Percentiles rank a stretch among this genome's conserved stretches.
phyloP scores from a whole-genome alignment of 2,329 filamentous ascomycete genomes.

The Metarhizium brunneum region DNA sequence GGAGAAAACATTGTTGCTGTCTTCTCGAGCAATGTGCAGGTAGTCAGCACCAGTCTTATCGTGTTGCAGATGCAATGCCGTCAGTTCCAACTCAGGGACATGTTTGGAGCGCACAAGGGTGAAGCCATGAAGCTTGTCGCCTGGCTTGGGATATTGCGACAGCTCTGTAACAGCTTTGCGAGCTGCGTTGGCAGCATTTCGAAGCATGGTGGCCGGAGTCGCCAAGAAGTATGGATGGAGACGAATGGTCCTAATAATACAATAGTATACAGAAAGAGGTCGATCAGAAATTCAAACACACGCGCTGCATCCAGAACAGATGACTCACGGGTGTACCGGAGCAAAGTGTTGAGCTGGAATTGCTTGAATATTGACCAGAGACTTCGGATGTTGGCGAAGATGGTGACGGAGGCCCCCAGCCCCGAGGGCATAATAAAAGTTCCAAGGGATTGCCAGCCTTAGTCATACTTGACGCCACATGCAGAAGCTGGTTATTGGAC shows the following conservation, averaged over 20 bases:
- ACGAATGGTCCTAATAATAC: background rate
- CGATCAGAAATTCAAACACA: background rate
- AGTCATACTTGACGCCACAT: background rate
- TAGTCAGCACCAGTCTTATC: slow-evolving; percentile 96
- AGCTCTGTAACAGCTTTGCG: slow-evolving; percentile 66
- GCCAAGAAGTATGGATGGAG: background rate
- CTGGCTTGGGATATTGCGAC: slow-evolving; percentile 64
- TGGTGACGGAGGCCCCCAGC: background rate
- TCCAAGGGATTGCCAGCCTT: background rate
- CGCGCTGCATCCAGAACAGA: background rate
- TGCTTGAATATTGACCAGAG: background rate
- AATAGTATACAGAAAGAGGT: background rate
- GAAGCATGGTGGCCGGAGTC: slow-evolving; percentile 32
- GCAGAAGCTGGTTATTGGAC: too few relatives aligned
- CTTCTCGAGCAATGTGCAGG: slow-evolving; percentile 86
- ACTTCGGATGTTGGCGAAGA: background rate
- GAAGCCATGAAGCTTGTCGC: slow-evolving; percentile 87
- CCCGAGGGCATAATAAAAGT: background rate
- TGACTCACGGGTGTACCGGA: background rate
- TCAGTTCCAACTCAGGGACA: slow-evolving; percentile 88
- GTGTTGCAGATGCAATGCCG: slow-evolving; percentile 81
- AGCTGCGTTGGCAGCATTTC: slow-evolving; percentile 41
- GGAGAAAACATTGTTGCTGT: slow-evolving; percentile 98
- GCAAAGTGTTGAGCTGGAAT: background rate
- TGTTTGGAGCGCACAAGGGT: slow-evolving; percentile 82